Percentiles rank a stretch among this genome's conserved stretches.
Evolutionary conservation across 768 basidiomycete species (phyloP).

Genomic region (Phanerodontia chrysosporium): DNA sequence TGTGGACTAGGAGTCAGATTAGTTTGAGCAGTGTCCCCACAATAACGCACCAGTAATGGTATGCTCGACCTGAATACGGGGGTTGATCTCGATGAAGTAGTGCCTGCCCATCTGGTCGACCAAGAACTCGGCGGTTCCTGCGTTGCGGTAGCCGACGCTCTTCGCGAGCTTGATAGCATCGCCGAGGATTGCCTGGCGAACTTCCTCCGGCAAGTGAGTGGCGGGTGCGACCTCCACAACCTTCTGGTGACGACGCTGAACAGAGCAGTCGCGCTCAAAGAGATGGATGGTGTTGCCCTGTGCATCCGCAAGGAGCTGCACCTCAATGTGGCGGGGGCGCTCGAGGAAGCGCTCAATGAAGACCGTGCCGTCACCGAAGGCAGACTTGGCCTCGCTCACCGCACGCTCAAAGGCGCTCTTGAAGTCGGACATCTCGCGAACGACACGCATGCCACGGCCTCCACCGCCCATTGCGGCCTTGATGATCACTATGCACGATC

Average conservation of each 20-base stretch:
- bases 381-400: constrained; percentile 90
- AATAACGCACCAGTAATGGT: constrained; percentile 82
- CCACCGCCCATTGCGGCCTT: constrained; percentile 99
- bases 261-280: constrained; percentile 98
- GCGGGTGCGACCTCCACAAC: constrained; percentile 99
- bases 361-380: constrained; percentile 98
- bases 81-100: constrained; percentile 99
- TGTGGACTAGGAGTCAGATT: constrained; percentile 26
- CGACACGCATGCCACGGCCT: constrained; percentile 98
- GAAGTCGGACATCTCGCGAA: constrained; percentile 91
- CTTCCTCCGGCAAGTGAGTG: constrained; percentile 86
- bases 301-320: constrained; percentile 89
- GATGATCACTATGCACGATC: constrained; percentile 72
- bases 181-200: constrained; percentile 79
- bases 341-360: constrained; percentile 98
- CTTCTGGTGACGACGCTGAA: constrained; percentile 96
- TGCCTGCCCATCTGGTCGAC: constrained; percentile 95
- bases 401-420: constrained; percentile 86
- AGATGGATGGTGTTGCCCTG: constrained; percentile 95
- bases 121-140: constrained; percentile 97
- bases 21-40: background rate
- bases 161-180: constrained; percentile 95
- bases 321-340: constrained; percentile 96
- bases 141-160: constrained; percentile 93
- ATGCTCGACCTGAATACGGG: constrained; percentile 99